Base-by-base conservation (phyloP, 2,329 filamentous ascomycete species). In the Claviceps capensis region DNA sequence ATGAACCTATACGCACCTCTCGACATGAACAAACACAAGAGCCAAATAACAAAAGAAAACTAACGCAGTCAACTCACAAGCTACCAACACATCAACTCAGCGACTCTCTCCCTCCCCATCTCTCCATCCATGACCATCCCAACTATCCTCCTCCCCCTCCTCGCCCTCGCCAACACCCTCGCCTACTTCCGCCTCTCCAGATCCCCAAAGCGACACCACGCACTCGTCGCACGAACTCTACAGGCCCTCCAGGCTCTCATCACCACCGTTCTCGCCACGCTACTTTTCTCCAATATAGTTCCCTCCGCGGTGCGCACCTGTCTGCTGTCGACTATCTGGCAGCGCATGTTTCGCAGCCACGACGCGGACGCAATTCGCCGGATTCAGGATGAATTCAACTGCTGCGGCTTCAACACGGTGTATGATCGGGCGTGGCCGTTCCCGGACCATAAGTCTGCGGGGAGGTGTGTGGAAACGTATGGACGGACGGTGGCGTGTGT, bases 351-450 rank as follows among this genome's bases (percentile, higher is more conserved):
- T 42, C 54, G 55, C 37, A 52, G 54, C 1, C 78, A 80, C 55
- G 67, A 83, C 53, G 69, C 54, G 1, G 59, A 56, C 2, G 63
- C 70, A 2, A 73, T 86, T 51, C 69, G 70, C 47, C 64, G 65
- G 2, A 82, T 86, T 51, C 82, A 86, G 57, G 78, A 85, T 59
- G 62, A 72, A 0, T 72, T 84, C 37, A 60, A 73, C 13, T 86
- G 82, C 66, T 86, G 82, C 58, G 83, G 83, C 1, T 71, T 83
- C 46, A 70, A 69, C 49, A 74, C 68, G 6, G 60, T 75, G 26
- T 63, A 59, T 30, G 80, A 86, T 58, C 77, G 75, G 61, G 72
- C 75, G 0, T 84, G 73, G 72, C 82, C 82, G 0, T 83, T 57
- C 50, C 52, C 55, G 8, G 44, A 82, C 55, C 69, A 71, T 1